phyloP scores from a whole-genome alignment of 2,329 filamentous ascomycete genomes.

The Hymenoscyphus scutula region DNA sequence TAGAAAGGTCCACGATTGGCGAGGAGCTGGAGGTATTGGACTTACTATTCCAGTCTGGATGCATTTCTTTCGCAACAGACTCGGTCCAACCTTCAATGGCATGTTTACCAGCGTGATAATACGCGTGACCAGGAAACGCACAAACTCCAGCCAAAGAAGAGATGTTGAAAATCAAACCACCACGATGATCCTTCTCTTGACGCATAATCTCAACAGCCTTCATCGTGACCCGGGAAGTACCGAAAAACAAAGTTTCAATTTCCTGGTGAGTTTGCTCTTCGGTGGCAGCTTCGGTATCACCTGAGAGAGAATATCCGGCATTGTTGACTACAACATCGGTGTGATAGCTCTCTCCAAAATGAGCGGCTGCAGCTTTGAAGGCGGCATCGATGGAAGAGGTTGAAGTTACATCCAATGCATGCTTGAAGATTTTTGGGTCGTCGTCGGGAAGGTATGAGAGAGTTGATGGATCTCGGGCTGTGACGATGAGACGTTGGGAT shows the following conservation, averaged over 20 bases:
- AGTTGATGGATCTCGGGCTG: slow-evolving; percentile 44
- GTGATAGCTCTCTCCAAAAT: slow-evolving; percentile 47
- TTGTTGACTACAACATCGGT: slow-evolving; percentile 62
- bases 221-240: slow-evolving; percentile 41
- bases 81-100: slow-evolving; percentile 42
- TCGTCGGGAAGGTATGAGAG: slow-evolving; percentile 43
- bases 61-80: slow-evolving; percentile 38
- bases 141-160: slow-evolving; percentile 41
- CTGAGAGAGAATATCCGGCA: slow-evolving; percentile 54
- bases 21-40: slow-evolving; percentile 18
- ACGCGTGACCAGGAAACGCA: slow-evolving; percentile 39
- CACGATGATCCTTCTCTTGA: slow-evolving; percentile 35
- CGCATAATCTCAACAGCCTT: slow-evolving; percentile 41
- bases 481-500: slow-evolving; percentile 46
- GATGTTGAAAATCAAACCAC: slow-evolving; percentile 42
- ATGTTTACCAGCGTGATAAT: slow-evolving; percentile 44
- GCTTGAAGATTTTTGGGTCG: slow-evolving; percentile 42
- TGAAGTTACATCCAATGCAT: slow-evolving; percentile 48
- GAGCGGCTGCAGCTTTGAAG: slow-evolving; percentile 37
- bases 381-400: slow-evolving; percentile 36
- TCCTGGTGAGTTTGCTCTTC: slow-evolving; percentile 37
- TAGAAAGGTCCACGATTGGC: slow-evolving; percentile 40
- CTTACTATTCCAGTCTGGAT: slow-evolving; percentile 39
- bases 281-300: slow-evolving; percentile 48
- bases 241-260: slow-evolving; percentile 47